phyloP scores from a whole-genome alignment of 352 stramenopile genomes.

The Pythium graminicola region DNA sequence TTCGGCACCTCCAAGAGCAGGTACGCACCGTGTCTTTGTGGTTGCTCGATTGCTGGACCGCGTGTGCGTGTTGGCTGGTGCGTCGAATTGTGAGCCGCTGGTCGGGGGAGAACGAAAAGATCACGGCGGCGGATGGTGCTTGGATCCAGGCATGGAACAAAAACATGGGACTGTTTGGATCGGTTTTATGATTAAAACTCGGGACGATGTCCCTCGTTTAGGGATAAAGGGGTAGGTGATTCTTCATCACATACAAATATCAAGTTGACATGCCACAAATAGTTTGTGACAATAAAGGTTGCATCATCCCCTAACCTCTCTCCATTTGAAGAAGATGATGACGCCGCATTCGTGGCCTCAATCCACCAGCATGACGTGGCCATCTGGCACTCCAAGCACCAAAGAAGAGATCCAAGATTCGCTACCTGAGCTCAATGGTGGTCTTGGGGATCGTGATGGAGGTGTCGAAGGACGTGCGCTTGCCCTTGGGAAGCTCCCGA shows the following conservation, averaged over 20 bases:
- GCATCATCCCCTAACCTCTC: slow-evolving; percentile 2
- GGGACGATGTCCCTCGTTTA: slow-evolving; percentile 9
- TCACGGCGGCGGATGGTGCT: slow-evolving; percentile 18
- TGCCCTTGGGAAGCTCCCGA: slow-evolving; percentile 50
- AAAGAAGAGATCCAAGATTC: slow-evolving; percentile 1
- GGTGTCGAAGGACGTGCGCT: slow-evolving; percentile 58
- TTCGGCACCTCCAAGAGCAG: no score
- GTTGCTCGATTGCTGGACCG: not conserved
- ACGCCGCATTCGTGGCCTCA: slow-evolving; percentile 12
- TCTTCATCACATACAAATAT: slow-evolving; percentile 6
- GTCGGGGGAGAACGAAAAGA: not conserved
- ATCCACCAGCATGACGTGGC: not conserved
- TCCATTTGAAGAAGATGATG: slow-evolving; percentile 6
- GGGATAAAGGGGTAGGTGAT: not conserved
- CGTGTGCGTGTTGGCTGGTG: slow-evolving; percentile 13
- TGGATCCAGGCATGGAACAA: slow-evolving; percentile 18
- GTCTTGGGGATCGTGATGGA: slow-evolving; percentile 33
- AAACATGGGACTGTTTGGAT: slow-evolving; percentile 14
- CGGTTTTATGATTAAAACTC: slow-evolving; percentile 1
- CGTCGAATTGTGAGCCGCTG: slow-evolving; percentile 14
- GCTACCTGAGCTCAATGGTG: slow-evolving; percentile 37
- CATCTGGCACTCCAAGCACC: slow-evolving; percentile 18
- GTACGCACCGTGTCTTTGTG: slow-evolving; percentile 12
- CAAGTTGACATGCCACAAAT: slow-evolving; percentile 18
- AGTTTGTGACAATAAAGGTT: no score